Base-by-base conservation (phyloP, 345 rosid genomes). In the Mangifera indica region DNA sequence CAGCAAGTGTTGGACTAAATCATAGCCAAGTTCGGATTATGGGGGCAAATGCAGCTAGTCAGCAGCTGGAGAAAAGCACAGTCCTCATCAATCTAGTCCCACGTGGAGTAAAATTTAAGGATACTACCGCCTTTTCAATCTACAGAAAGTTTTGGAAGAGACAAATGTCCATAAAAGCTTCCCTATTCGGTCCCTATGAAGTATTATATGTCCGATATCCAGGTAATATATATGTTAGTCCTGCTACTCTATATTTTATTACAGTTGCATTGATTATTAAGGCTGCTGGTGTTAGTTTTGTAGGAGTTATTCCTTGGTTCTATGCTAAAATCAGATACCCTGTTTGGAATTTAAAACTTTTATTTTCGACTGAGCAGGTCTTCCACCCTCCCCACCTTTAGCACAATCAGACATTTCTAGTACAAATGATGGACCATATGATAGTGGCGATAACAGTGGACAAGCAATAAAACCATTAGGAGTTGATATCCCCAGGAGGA, bases 51-150 rank as follows among this genome's bases (percentile, higher is more conserved):
- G 87, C 86, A 63, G 92, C 81, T 65, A 80, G 78, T 70, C 86
- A 82, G 74, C 88, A 86, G 79, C 78, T 79, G 71, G 88, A 84
- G 34, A 81, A 82, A 83, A 84, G 88, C 71, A 86, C 79, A 1
- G 89, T 87, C 67, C 84, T 89, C 56, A 85, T 89, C 73, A 78
- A 83, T 76, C 70, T 89, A 67, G 90, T 89, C 25, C 95, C 95
- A 3, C 67, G 53, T 63, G 90, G 79, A 53, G 70, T 56, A n/a
- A 79, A 83, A 70, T 87, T 89, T 51, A 58, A 69, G 44, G 66
- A 81, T 65, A 22, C 73, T 66, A 48, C 78, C 49, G 86, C 92
- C 20, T 42, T 78, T 44, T 62, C 76, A 42, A 76, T 84, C 76
- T 89, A 84, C 82, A 76, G 72, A 63, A 86, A 83, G 71, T 86